Evolutionary conservation across 352 stramenopile genomes (phyloP).

Genomic region (Globisporangium lucens): DNA sequence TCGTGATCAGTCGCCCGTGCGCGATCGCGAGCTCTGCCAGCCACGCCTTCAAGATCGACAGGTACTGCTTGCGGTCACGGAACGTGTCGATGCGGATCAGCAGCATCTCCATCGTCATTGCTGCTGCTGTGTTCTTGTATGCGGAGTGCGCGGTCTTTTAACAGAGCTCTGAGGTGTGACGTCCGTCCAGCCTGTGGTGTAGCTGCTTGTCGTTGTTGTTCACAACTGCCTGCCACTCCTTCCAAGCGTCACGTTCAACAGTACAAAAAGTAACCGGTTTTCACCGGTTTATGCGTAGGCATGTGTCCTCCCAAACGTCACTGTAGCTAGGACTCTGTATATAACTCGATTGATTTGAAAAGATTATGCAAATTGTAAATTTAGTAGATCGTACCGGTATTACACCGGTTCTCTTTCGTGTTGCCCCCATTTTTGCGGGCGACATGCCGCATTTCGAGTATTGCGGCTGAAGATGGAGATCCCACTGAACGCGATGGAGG

Average conservation of each 20-base stretch:
- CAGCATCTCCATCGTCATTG: conserved; percentile 44
- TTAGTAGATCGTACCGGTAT: neutral
- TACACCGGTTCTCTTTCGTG: neutral
- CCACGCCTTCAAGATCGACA: conserved; percentile 58
- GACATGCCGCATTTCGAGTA: neutral
- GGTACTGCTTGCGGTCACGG: conserved; percentile 51
- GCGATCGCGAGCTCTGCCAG: conserved; percentile 43
- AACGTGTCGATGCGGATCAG: conserved; percentile 73
- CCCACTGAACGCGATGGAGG: conserved; percentile 44
- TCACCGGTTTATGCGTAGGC: neutral
- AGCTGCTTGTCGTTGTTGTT: neutral
- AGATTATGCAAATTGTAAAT: neutral
- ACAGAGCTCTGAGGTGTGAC: neutral
- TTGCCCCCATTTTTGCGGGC: neutral
- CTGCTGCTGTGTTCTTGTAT: neutral
- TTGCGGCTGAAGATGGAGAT: conserved; percentile 36
- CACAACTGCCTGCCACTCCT: conserved; percentile 19
- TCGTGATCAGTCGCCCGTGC: conserved; percentile 56
- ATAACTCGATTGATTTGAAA: neutral
- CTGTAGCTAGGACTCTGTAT: too few species aligned
- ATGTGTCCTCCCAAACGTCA: too few species aligned
- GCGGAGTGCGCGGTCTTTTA: neutral
- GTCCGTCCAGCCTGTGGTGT: neutral
- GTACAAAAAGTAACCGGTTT: neutral
- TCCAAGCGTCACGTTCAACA: conserved; percentile 6